Evolutionary conservation across 176 grass and related monocot species (phyloP).

Genomic region (Carex pumila): DNA sequence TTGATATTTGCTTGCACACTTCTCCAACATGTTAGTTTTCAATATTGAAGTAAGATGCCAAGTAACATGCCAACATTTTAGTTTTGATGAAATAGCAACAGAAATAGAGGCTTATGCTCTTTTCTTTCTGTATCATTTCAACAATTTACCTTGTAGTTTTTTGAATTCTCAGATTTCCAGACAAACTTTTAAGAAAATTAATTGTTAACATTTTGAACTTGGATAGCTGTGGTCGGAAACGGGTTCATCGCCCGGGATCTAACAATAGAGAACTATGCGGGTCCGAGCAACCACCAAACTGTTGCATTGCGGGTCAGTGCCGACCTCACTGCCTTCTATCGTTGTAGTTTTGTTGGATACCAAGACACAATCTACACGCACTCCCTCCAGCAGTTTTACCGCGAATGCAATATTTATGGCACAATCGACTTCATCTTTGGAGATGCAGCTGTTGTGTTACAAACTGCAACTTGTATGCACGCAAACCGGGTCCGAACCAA

Average conservation of each 20-base stretch:
- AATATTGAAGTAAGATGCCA: too few relatives aligned
- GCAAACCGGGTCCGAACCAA: conserved; percentile 39
- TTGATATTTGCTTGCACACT: neutral
- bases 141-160: neutral
- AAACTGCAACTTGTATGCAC: conserved; percentile 84
- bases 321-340: conserved; percentile 62
- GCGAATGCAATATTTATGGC: conserved; percentile 87
- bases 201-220: neutral
- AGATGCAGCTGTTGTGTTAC: conserved; percentile 65
- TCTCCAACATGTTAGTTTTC: too few relatives aligned
- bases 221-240: conserved; percentile 55
- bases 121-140: neutral
- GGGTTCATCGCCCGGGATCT: conserved; percentile 67
- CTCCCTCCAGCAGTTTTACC: conserved; percentile 93
- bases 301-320: conserved; percentile 64
- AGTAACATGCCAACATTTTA: too few relatives aligned
- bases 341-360: conserved; percentile 81
- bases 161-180: neutral
- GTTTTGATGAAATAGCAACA: too few relatives aligned
- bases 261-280: conserved; percentile 84
- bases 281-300: conserved; percentile 61
- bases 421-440: conserved; percentile 89
- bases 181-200: neutral
- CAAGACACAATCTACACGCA: conserved; percentile 92
- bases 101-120: neutral